Evolutionary conservation across 106 monocot genomes (phyloP), one percentile per base, ranked within the genome.

Genomic region (Platanthera zijinensis): DNA sequence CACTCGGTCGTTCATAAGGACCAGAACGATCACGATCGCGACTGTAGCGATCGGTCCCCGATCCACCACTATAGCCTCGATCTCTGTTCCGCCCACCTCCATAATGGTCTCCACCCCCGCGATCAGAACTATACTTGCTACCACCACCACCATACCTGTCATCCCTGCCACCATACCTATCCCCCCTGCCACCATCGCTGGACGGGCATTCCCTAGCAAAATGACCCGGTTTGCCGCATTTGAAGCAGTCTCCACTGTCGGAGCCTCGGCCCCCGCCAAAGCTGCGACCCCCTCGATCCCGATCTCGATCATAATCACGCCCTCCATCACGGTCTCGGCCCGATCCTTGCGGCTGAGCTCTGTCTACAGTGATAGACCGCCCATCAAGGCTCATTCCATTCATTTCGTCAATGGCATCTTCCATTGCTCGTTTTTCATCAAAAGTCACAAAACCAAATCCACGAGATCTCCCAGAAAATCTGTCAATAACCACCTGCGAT

Each of bases 331-430:
- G 83, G 7, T 90, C 83, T 15, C 90, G 75, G 8, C 89, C 83
- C 45, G 82, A 52, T 15, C 90, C 84, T 75, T 91, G 91, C 57
- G 99, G 99, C 79, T 94, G 99, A 53, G 94, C 99, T 84, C 66
- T 39, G 39, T 39, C 39, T 39, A 39, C 89, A 73, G 91, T 99
- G 11, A 99, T 99, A 18, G 86, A 19, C 22, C 99, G 81, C 13
- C 99, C 99, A 88, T 99, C 99, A 30, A 99, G 77, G 79, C 90
- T 90, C 71, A 88, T 83, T 69, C 99, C 99, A 83, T 99, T 92
- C 99, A 99, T 99, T 70, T 69, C 85, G 49, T 99, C 95, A 79
- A 95, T 91, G 48, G 95, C 91, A 2, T 91, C 91, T 79, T 91
- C 89, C 89, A 91, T 91, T 4, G 11, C 84, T 49, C 89, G 57